phyloP scores from a whole-genome alignment of 139 green algal species.

The Auxenochlorella pyrenoidosa region DNA sequence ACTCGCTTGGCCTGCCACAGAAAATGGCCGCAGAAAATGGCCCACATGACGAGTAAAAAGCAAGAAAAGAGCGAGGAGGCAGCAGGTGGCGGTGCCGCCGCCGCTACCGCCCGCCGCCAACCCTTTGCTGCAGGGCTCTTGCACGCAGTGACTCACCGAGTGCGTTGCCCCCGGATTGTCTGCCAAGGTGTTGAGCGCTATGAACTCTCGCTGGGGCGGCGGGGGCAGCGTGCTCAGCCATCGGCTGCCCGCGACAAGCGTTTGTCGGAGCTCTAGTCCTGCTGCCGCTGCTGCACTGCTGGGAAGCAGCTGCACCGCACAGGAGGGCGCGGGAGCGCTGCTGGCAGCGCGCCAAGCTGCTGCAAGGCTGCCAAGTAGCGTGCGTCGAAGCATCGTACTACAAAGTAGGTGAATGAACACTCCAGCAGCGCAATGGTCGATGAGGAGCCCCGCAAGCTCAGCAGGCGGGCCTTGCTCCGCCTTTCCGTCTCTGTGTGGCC shows the following conservation, averaged over 20 bases:
- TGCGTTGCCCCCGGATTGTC: conserved; percentile 76
- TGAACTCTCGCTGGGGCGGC: conserved; percentile 39
- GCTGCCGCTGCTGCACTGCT: conserved; percentile 1
- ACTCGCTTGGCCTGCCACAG: conserved; percentile 58
- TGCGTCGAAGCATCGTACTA: no score
- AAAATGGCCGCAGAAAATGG: not conserved
- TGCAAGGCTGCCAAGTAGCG: not conserved
- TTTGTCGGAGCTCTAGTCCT: not conserved
- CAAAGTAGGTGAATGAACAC: no score
- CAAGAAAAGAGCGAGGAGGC: not conserved
- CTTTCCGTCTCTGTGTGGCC: no score
- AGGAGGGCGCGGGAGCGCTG: not conserved
- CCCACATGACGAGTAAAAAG: no score
- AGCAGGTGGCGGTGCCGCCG: not conserved
- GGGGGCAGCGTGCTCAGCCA: not conserved
- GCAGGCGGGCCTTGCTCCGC: no score
- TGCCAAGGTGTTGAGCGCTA: conserved; percentile 66
- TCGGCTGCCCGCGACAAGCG: not conserved
- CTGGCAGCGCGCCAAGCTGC: conserved; percentile 16
- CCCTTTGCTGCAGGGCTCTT: not conserved
- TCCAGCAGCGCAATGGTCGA: no score
- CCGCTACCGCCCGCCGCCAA: not conserved
- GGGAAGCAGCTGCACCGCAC: not conserved
- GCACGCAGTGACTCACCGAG: conserved; percentile 43
- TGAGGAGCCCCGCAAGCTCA: no score